Evolutionary conservation across 768 basidiomycete genomes (phyloP).

Genomic region (Amyloporia xantha): DNA sequence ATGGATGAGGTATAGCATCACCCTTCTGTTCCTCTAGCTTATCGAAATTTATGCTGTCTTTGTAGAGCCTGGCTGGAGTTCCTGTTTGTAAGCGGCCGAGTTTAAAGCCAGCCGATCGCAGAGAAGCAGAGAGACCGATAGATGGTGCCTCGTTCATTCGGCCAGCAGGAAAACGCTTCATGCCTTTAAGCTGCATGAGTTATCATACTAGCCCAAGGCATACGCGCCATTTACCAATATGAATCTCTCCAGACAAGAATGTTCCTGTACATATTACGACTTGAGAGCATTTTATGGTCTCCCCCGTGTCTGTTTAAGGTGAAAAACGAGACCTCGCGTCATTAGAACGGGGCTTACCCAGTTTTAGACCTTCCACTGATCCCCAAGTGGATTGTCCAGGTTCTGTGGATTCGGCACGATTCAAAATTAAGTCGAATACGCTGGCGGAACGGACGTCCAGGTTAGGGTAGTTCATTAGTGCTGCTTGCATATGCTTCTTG

Average conservation of each 20-base stretch:
- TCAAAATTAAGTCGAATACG: constrained; percentile 73
- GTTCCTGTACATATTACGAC: constrained; percentile 91
- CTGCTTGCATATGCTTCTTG: constrained; percentile 73
- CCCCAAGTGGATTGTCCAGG: constrained; percentile 36
- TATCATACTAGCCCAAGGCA: background rate
- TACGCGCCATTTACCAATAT: constrained; percentile 50
- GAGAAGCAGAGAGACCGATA: constrained; percentile 67
- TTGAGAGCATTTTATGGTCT: constrained; percentile 67
- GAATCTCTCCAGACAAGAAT: constrained; percentile 86
- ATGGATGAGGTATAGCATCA: constrained; percentile 59
- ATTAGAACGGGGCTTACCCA: constrained; percentile 54
- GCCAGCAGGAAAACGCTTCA: constrained; percentile 73
- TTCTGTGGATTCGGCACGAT: constrained; percentile 29
- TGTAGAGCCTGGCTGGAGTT: constrained; percentile 76
- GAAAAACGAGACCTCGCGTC: too few relatives aligned
- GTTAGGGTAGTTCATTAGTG: constrained; percentile 57
- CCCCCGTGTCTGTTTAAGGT: constrained; percentile 71
- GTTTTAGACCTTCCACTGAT: constrained; percentile 48
- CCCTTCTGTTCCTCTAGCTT: constrained; percentile 59
- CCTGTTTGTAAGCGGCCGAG: constrained; percentile 82
- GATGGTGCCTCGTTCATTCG: constrained; percentile 68
- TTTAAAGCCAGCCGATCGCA: constrained; percentile 68
- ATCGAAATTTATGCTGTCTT: constrained; percentile 62
- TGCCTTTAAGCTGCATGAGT: constrained; percentile 33
- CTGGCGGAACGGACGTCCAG: constrained; percentile 66